Evolutionary conservation across 2,329 filamentous ascomycete species (phyloP).

Genomic region (Phoma herbarum): DNA sequence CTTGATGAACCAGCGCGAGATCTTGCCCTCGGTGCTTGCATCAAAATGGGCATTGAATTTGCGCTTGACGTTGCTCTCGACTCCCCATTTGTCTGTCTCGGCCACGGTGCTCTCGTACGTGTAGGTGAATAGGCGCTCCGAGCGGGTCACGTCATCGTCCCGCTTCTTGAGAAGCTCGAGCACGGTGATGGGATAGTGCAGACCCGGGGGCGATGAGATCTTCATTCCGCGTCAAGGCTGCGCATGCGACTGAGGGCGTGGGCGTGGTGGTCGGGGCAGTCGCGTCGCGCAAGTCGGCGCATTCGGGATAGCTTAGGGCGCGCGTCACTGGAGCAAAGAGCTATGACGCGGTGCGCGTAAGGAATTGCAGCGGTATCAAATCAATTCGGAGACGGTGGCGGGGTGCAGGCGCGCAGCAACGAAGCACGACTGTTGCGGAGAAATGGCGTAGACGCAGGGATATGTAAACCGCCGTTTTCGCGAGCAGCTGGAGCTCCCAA

Average conservation of each 20-base stretch:
- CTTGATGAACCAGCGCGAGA: slow-evolving; percentile 78
- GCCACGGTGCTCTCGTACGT: slow-evolving; percentile 79
- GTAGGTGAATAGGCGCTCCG: slow-evolving; percentile 85
- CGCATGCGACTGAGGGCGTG: slow-evolving; percentile 39
- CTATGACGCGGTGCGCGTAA: slow-evolving; percentile 10
- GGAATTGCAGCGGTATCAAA: neutral
- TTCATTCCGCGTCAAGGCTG: slow-evolving; percentile 54
- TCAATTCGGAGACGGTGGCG: neutral
- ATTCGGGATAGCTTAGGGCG: slow-evolving; percentile 40
- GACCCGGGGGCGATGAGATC: slow-evolving; percentile 59
- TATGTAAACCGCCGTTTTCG: slow-evolving; percentile 12
- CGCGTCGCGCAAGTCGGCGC: slow-evolving; percentile 45
- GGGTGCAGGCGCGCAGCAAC: slow-evolving; percentile 14
- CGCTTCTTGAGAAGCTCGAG: slow-evolving; percentile 80
- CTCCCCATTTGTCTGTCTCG: slow-evolving; percentile 74
- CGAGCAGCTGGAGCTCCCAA: slow-evolving; percentile 5
- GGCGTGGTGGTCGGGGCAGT: slow-evolving; percentile 27
- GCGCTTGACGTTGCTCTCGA: slow-evolving; percentile 73
- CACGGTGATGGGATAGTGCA: slow-evolving; percentile 94
- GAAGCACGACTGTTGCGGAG: slow-evolving; percentile 14
- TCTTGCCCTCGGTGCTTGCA: slow-evolving; percentile 80
- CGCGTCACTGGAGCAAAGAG: slow-evolving; percentile 11
- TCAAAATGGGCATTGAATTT: slow-evolving; percentile 82
- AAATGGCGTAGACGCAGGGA: slow-evolving; percentile 15
- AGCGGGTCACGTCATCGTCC: slow-evolving; percentile 77